Evolutionary conservation across 1,284 basidiomycete genomes (phyloP).

Genomic region (Sanghuangporus sanghuang): DNA sequence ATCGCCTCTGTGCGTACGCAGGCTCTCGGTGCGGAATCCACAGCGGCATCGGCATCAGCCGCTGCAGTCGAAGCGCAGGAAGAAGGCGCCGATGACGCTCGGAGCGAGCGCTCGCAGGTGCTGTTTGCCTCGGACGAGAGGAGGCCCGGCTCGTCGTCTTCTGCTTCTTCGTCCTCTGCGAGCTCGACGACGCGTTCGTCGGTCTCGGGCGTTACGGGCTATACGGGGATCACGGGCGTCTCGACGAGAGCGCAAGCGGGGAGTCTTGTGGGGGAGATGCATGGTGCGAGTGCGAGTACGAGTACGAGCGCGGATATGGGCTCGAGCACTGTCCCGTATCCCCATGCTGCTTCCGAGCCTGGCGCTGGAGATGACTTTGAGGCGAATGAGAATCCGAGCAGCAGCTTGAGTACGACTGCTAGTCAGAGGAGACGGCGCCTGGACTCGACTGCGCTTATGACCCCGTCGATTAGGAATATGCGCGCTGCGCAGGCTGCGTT

Average conservation of each 20-base stretch:
- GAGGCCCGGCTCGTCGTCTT: slow-evolving; percentile 27
- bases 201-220: background rate
- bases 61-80: background rate
- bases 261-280: background rate
- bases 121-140: slow-evolving; percentile 13
- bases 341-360: too few relatives aligned
- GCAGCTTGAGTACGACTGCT: background rate
- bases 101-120: background rate
- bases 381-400: background rate
- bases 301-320: too few relatives aligned
- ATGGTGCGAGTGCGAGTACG: too few relatives aligned
- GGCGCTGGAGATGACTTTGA: background rate
- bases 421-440: slow-evolving; percentile 17
- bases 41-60: too few relatives aligned
- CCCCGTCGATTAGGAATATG: slow-evolving; percentile 20
- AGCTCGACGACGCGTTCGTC: background rate
- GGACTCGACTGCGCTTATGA: slow-evolving; percentile 21
- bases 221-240: background rate
- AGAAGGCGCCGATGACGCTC: background rate
- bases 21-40: background rate
- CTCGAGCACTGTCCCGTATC: too few relatives aligned
- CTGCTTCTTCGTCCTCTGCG: slow-evolving; percentile 32
- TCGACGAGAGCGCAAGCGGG: background rate
- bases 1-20: background rate
- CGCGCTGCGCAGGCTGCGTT: slow-evolving; percentile 18